Conservation (phyloP, 2,329 filamentous ascomycete species). For the Pestalotiopsis fici region DNA sequence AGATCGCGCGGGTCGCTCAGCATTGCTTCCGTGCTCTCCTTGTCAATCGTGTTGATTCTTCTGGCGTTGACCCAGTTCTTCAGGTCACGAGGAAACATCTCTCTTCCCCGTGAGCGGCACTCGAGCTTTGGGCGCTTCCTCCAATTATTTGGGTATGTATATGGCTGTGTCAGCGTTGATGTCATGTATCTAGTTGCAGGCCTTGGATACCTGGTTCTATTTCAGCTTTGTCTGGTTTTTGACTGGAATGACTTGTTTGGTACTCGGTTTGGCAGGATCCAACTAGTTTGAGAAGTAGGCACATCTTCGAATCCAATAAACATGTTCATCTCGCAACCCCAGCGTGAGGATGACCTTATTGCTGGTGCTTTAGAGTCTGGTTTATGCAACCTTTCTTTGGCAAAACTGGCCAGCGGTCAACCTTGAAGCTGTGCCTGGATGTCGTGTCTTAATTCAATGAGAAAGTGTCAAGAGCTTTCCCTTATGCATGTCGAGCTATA, state of each 20-base stretch:
- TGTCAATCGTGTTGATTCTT: conserved; percentile 8
- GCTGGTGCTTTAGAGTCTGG: no score
- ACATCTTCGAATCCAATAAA: no score
- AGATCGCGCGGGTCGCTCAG: conserved; percentile 13
- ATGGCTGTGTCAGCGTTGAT: conserved; percentile 14
- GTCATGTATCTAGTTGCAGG: conserved; percentile 15
- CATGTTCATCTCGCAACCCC: no score
- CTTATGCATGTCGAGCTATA: no score
- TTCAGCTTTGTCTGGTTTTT: conserved; percentile 12
- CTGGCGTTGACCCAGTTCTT: conserved; percentile 13
- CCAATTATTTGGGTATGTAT: conserved; percentile 10
- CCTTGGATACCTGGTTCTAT: conserved; percentile 12
- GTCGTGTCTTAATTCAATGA: no score
- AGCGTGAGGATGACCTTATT: no score
- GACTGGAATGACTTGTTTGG: conserved; percentile 14
- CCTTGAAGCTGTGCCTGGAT: no score
- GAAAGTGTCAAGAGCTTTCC: no score
- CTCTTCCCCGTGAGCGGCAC: conserved; percentile 2
- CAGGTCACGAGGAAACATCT: conserved; percentile 9
- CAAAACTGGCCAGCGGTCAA: no score
- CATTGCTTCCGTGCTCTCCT: conserved; percentile 8
- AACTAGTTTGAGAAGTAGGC: conserved; percentile 9
- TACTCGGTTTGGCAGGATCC: conserved; percentile 12
- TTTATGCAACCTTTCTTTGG: no score
- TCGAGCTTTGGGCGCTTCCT: conserved; percentile 8